Evolutionary conservation across 768 basidiomycete genomes (phyloP).

Genomic region (Termitomyces sp.): DNA sequence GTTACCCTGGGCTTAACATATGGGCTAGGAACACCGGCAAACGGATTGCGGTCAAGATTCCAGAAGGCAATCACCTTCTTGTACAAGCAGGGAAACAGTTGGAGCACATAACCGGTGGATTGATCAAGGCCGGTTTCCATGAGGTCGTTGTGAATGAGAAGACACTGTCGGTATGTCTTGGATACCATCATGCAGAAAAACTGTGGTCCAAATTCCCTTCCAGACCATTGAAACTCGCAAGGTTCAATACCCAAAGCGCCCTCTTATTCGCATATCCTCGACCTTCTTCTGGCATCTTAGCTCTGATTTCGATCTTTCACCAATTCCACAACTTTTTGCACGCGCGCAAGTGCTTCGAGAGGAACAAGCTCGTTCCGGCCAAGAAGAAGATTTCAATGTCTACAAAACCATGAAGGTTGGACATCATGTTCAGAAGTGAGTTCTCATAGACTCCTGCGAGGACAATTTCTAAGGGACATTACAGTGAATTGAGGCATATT

Average conservation of each 20-base stretch:
- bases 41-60: slow-evolving; percentile 83
- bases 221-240: slow-evolving; percentile 59
- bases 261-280: slow-evolving; percentile 90
- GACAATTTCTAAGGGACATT: background rate
- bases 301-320: slow-evolving; percentile 73
- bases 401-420: slow-evolving; percentile 85
- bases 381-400: slow-evolving; percentile 32
- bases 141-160: slow-evolving; percentile 88
- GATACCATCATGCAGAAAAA: background rate
- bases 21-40: slow-evolving; percentile 95
- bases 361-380: slow-evolving; percentile 29
- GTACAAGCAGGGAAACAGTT: slow-evolving; percentile 97
- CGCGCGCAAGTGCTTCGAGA: slow-evolving; percentile 41
- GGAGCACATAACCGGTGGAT: slow-evolving; percentile 77
- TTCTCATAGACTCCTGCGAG: background rate
- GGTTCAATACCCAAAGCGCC: slow-evolving; percentile 60
- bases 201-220: background rate
- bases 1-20: slow-evolving; percentile 85
- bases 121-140: slow-evolving; percentile 91
- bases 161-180: slow-evolving; percentile 56
- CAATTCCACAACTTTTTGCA: slow-evolving; percentile 48
- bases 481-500: slow-evolving; percentile 76
- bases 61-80: slow-evolving; percentile 72
- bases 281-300: slow-evolving; percentile 96
- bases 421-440: slow-evolving; percentile 80